Base-by-base conservation (phyloP, 169 alveolate species). In the Cyclospora cayetanensis region DNA sequence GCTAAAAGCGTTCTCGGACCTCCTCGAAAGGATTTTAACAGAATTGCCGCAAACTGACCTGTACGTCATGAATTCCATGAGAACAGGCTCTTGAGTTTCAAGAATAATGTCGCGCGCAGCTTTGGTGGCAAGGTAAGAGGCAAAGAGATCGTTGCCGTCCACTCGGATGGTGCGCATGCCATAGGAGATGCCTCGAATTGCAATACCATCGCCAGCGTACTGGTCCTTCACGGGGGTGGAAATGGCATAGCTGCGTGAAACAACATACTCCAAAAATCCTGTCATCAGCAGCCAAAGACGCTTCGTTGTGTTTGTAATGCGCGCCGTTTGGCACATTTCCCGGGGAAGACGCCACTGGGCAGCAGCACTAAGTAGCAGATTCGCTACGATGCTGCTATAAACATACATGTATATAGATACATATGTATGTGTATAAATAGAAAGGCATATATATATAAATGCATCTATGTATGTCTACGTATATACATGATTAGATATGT, bases 121-220 rank as follows among this genome's bases (percentile, higher is more conserved):
- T 94, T 96, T 96, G 25, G 97, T 95, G 25, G 99, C 99, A 70
- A 96, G 93, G 94, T 96, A 96, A 46, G 97, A 96, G 34, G 99
- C 99, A 76, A 98, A 95, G 31, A 97, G 90, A 93, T 98, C 99
- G 96, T 98, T 88, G 31, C 93, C 91, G 88, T 97, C 98, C n/a
- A 95, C 97, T 80, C 83, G 80, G 39, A 90, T 2, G 98, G 91
- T 95, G 53, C 96, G 97, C 94, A 97, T 95, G 20, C 99, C 99
- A 91, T 97, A 97, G n/a, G 98, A 97, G 31, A 97, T 93, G 25
- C 99, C 99, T 55, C 99, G 94, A 52, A 97, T 98, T 39, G 99
- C 99, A 20, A 98, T 97, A 39, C 99, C 99, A 89, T 97, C 99
- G 22, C 99, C 99, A 66, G 97, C 96, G 89, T 96, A 98, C 95